Base-by-base conservation (phyloP, 1,139 yeast genomes). In the Geotrichum phurueaensis region DNA sequence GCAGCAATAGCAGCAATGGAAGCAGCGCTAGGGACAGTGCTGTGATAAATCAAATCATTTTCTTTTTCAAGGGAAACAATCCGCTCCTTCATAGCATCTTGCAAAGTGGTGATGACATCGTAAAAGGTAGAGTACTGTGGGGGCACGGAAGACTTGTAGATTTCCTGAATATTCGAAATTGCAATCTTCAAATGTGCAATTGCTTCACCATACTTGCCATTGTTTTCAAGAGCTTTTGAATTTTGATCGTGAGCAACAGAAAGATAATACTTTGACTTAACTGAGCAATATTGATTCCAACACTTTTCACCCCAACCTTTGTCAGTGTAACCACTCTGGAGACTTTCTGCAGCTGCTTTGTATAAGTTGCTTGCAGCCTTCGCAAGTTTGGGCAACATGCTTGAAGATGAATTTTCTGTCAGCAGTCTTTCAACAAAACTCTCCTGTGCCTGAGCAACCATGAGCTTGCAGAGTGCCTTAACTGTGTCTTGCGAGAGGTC, bases 391-490 rank as follows among this genome's bases (percentile, higher is more conserved):
- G 96, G 79, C 39, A 87, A 81, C 71, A 92, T 78, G 0, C 94
- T 82, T 53, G 86, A 84, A 64, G 69, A 71, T 22, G 70, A 64
- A 39, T 63, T 65, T 53, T 75, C 72, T 54, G 79, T 79, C 51
- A 90, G 74, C 33, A 86, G 81, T 66, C 84, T 87, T 68, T 86
- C 75, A 4, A 87, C 76, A 70, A 92, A 91, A 12, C 88, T 81
- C 67, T 94, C 97, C 71, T 91, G 97, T 1, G 95, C 89, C 71
- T 94, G 97, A 0, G 96, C 95, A 62, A 90, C 77, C 83, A 86
- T 83, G 63, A 92, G 73, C 65, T 81, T 81, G 18, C 80, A 73
- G 60, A 92, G 78, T 56, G 89, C 87, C 57, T 79, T 80, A 22
- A 89, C 84, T 0, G 91, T 85, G 39, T 86, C 83, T 57, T 87